Evolutionary conservation across 192 early-diverging fungal genomes (phyloP).

Genomic region (Linnemannia exigua): DNA sequence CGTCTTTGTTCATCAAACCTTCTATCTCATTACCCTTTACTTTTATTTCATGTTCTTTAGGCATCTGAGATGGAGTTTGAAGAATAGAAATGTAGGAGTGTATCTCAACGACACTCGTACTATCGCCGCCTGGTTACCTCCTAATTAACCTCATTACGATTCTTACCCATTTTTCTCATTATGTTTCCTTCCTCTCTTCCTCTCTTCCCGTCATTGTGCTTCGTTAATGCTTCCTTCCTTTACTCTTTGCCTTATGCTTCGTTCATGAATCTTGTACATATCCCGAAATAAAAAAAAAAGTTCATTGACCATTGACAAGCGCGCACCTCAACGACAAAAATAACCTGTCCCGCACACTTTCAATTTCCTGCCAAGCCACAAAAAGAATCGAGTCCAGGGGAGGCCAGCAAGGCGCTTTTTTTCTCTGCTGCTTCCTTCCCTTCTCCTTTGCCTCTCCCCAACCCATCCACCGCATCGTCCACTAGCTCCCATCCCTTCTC

Average conservation of each 20-base stretch:
- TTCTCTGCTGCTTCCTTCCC: background rate
- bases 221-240: background rate
- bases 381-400: background rate
- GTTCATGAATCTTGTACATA: background rate
- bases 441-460: background rate
- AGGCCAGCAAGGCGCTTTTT: background rate
- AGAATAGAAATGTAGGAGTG: background rate
- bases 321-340: too few relatives aligned
- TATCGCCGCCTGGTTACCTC: background rate
- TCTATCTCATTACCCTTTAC: background rate
- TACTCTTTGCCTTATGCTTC: background rate
- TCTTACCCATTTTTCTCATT: background rate
- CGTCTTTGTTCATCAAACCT: background rate
- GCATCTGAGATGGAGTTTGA: constrained; percentile 41
- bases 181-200: background rate
- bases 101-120: background rate
- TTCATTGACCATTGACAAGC: background rate
- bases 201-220: too few relatives aligned
- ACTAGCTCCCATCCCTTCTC: background rate
- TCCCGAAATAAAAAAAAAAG: background rate
- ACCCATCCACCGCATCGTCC: background rate
- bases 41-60: constrained; percentile 2
- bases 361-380: constrained; percentile 3
- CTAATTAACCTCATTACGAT: background rate
- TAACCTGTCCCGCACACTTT: background rate